These are phyloP conservation scores for Tothia fuscella DNA, from an alignment of 2,329 filamentous ascomycete species.

Conservation along the genomic window DNA sequence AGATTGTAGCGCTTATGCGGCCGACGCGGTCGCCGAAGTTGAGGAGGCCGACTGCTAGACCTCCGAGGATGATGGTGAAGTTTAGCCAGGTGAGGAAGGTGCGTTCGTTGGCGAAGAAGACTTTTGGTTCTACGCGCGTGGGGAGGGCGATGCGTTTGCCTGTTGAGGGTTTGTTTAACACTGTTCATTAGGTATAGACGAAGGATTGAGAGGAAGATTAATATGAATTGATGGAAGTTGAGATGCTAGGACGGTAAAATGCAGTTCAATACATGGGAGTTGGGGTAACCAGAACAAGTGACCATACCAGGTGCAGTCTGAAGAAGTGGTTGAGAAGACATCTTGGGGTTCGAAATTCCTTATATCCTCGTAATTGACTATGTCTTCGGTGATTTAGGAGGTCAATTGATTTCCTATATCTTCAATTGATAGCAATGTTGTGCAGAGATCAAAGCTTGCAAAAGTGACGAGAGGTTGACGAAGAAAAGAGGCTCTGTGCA, in stretches of 20 bases:
- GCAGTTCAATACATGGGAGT: background rate
- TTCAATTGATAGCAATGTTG: no score
- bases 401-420: no score
- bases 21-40: slow-evolving; percentile 95
- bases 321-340: slow-evolving; percentile 95
- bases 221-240: background rate
- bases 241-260: background rate
- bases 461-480: background rate
- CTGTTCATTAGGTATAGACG: no score
- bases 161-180: slow-evolving; percentile 29
- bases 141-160: slow-evolving; percentile 98
- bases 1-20: slow-evolving; percentile 85
- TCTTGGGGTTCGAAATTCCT: slow-evolving; percentile 26
- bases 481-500: background rate
- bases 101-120: slow-evolving; percentile 99
- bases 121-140: slow-evolving; percentile 95
- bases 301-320: slow-evolving; percentile 83
- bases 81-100: slow-evolving; percentile 99
- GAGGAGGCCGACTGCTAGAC: slow-evolving; percentile 88
- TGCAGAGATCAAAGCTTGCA: no score
- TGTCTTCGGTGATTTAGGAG: no score
- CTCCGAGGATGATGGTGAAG: slow-evolving; percentile 96
- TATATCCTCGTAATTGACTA: no score
- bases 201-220: background rate
- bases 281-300: slow-evolving; percentile 9